Evolutionary conservation across 75 land plant genomes (phyloP).

Genomic region (Cupressus sempervirens): DNA sequence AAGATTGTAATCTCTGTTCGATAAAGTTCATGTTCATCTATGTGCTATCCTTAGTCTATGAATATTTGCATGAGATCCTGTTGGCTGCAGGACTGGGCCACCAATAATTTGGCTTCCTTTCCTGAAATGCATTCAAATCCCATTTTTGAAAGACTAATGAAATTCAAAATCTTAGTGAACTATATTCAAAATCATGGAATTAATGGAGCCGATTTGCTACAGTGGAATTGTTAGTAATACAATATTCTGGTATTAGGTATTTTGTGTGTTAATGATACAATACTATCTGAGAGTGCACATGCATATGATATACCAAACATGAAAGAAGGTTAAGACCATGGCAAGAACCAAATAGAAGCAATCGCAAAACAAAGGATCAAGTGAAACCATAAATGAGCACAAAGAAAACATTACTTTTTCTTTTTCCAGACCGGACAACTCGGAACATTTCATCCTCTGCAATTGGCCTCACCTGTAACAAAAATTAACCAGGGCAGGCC

Average conservation of each 20-base stretch:
- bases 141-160: not conserved
- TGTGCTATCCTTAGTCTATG: too few relatives aligned
- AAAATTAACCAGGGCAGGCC: not conserved
- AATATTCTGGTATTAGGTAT: not conserved
- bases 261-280: not conserved
- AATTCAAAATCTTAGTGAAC: not conserved
- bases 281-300: not conserved
- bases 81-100: too few relatives aligned
- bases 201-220: not conserved
- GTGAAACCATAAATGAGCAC: constrained; percentile 7
- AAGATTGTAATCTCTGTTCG: too few relatives aligned
- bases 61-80: too few relatives aligned
- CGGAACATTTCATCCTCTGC: constrained; percentile 98
- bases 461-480: constrained; percentile 85
- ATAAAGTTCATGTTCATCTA: too few relatives aligned
- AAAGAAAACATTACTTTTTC: constrained; percentile 71
- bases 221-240: not conserved
- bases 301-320: not conserved
- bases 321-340: not conserved
- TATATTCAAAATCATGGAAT: not conserved
- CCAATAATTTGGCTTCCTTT: too few relatives aligned
- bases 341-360: not conserved
- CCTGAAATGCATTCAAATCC: not conserved
- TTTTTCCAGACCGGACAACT: constrained; percentile 85
- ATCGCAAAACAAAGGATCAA: not conserved